Evolutionary conservation across 192 early-diverging fungal genomes (phyloP).

Genomic region (Umbelopsis sp.): DNA sequence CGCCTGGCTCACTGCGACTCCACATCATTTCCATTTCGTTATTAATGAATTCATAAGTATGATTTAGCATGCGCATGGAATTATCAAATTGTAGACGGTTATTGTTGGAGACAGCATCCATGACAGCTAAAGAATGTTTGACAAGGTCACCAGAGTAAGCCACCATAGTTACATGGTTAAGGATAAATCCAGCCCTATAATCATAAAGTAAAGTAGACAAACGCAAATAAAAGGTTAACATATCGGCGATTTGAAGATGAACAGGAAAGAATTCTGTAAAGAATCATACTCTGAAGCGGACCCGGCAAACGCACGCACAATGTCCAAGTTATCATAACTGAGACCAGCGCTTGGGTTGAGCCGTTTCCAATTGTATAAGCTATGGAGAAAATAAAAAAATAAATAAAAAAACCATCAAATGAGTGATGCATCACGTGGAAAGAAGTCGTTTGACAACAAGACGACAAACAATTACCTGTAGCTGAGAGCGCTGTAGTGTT

Average conservation of each 20-base stretch:
- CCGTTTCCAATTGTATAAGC: conserved; percentile 88
- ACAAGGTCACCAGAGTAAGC: conserved; percentile 70
- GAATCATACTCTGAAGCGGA: conserved; percentile 60
- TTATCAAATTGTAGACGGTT: conserved; percentile 67
- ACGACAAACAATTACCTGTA: conserved; percentile 49
- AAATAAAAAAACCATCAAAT: neutral
- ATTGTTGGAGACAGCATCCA: conserved; percentile 51
- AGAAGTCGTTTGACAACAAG: neutral
- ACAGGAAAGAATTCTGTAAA: neutral
- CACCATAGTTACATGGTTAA: conserved; percentile 90
- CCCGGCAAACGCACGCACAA: conserved; percentile 80
- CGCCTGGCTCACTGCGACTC: conserved; percentile 61
- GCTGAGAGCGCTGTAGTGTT: conserved; percentile 51
- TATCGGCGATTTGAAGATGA: too few relatives aligned
- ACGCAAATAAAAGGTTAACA: too few relatives aligned
- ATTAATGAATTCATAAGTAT: conserved; percentile 71
- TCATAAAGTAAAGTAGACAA: neutral
- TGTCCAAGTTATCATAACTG: conserved; percentile 70
- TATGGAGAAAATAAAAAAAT: conserved; percentile 8
- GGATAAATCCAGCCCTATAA: conserved; percentile 68
- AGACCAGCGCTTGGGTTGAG: conserved; percentile 57
- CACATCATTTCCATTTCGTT: conserved; percentile 82
- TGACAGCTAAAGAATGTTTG: conserved; percentile 55
- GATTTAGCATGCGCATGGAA: conserved; percentile 55
- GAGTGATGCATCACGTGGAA: neutral